phyloP scores from a whole-genome alignment of 148 eudicot genomes.

The Spergularia bocconei region DNA sequence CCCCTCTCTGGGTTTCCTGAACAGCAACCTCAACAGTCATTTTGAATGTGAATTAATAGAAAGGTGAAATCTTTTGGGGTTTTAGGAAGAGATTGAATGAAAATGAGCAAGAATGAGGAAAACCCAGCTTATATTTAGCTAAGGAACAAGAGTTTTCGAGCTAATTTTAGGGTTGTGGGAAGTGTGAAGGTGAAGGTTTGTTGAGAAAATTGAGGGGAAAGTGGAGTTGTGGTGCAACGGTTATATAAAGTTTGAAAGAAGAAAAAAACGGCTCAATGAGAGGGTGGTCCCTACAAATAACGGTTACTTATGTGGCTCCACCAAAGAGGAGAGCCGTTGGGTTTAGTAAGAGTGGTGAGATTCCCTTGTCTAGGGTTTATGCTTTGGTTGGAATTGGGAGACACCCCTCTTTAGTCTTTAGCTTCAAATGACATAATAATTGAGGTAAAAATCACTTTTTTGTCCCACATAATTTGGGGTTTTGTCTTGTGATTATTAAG shows the following conservation, averaged over 20 bases:
- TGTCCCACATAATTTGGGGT: background rate
- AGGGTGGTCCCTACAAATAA: constrained; percentile 21
- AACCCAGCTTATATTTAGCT: background rate
- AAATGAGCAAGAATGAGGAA: background rate
- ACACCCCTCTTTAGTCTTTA: constrained; percentile 11
- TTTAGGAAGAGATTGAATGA: constrained; percentile 2
- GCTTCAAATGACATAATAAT: background rate
- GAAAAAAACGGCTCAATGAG: constrained; percentile 9
- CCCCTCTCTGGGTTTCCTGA: constrained; percentile 29
- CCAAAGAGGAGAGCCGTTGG: constrained; percentile 31
- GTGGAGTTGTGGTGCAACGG: constrained; percentile 23
- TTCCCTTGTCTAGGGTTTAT: constrained; percentile 20
- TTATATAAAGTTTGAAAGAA: constrained; percentile 29
- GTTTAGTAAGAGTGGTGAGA: background rate
- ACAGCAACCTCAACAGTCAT: constrained; percentile 39
- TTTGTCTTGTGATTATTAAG: background rate
- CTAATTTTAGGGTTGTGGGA: background rate
- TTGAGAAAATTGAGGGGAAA: constrained; percentile 6
- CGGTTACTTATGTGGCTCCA: constrained; percentile 27
- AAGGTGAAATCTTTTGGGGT: constrained; percentile 3
- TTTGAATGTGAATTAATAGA: background rate
- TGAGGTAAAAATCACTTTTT: background rate
- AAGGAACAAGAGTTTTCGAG: background rate
- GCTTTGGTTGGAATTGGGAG: constrained; percentile 15
- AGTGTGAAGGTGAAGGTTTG: background rate